Conservation (phyloP, 768 basidiomycete genomes). For the Lactarius vividus region DNA sequence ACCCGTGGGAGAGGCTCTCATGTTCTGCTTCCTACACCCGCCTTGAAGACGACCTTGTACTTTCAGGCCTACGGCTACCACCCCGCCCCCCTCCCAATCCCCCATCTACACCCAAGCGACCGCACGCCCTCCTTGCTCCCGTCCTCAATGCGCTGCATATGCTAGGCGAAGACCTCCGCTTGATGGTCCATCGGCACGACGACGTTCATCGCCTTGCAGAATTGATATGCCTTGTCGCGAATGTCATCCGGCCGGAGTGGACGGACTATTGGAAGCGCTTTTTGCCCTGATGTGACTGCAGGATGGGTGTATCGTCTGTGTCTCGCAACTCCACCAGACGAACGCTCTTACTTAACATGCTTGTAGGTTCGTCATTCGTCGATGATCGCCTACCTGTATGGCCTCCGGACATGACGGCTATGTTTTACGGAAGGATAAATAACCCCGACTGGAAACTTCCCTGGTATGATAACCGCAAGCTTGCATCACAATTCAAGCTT, state of each 20-base stretch:
- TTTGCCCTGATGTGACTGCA: slow-evolving; percentile 61
- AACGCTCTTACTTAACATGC: slow-evolving; percentile 15
- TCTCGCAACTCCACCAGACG: slow-evolving; percentile 1
- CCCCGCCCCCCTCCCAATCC: slow-evolving; percentile 7
- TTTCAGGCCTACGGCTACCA: slow-evolving; percentile 46
- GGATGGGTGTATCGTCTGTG: slow-evolving; percentile 46
- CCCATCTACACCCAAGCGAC: slow-evolving; percentile 27
- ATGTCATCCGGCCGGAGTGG: slow-evolving; percentile 78
- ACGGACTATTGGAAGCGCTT: slow-evolving; percentile 89
- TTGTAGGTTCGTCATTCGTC: slow-evolving; percentile 39
- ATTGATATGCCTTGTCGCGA: slow-evolving; percentile 59
- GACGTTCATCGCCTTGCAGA: slow-evolving; percentile 57
- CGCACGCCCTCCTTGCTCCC: slow-evolving; percentile 51
- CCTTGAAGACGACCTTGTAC: slow-evolving; percentile 58
- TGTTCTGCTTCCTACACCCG: slow-evolving; percentile 43
- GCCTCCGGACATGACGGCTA: slow-evolving; percentile 74
- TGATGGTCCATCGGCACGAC: slow-evolving; percentile 54
- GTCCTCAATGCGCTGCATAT: slow-evolving; percentile 76
- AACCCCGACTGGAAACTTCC: slow-evolving; percentile 69
- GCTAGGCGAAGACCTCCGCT: slow-evolving; percentile 67
- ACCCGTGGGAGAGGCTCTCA: slow-evolving; percentile 51
- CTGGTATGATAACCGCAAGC: slow-evolving; percentile 38
- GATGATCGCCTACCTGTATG: slow-evolving; percentile 72
- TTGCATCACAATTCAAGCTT: slow-evolving; percentile 47
- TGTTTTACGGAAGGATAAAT: slow-evolving; percentile 53